Conservation (phyloP, 1,139 yeast species). For the Suhomyces bolitotheri region DNA sequence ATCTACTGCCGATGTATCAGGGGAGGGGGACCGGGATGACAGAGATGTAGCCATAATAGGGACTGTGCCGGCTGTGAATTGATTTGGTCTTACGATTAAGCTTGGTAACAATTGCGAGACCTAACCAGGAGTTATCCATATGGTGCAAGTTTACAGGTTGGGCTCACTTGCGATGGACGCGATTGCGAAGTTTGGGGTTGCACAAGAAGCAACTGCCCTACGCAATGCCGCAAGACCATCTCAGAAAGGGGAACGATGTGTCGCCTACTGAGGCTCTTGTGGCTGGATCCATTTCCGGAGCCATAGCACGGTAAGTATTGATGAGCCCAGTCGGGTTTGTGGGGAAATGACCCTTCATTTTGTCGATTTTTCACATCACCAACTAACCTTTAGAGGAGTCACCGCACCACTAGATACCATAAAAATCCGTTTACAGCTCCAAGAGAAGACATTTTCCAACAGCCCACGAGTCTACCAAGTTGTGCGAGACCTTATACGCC, state of each 20-base stretch:
- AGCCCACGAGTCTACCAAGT: slow-evolving; percentile 36
- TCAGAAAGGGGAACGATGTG: slow-evolving; percentile 52
- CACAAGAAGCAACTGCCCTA: background rate
- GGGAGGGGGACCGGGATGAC: too few relatives aligned
- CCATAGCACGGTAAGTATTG: slow-evolving; percentile 50
- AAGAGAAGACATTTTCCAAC: slow-evolving; percentile 26
- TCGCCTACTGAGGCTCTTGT: slow-evolving; percentile 46
- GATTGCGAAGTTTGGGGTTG: background rate
- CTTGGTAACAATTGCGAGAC: too few relatives aligned
- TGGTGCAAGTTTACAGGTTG: too few relatives aligned
- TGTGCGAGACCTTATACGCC: slow-evolving; percentile 24
- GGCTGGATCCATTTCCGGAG: slow-evolving; percentile 77
- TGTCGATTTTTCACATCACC: slow-evolving; percentile 4
- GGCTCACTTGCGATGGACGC: too few relatives aligned
- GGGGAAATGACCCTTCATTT: too few relatives aligned
- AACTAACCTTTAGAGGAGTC: slow-evolving; percentile 43
- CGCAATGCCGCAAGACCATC: slow-evolving; percentile 39
- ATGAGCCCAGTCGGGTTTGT: background rate
- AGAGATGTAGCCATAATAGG: too few relatives aligned
- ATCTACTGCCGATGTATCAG: too few relatives aligned
- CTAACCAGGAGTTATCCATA: too few relatives aligned
- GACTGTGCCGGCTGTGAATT: too few relatives aligned
- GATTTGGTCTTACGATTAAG: too few relatives aligned
- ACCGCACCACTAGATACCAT: slow-evolving; percentile 91
- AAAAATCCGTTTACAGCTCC: slow-evolving; percentile 81